Conservation (phyloP, 2,329 filamentous ascomycete genomes). For the Cordyceps farinosa region DNA sequence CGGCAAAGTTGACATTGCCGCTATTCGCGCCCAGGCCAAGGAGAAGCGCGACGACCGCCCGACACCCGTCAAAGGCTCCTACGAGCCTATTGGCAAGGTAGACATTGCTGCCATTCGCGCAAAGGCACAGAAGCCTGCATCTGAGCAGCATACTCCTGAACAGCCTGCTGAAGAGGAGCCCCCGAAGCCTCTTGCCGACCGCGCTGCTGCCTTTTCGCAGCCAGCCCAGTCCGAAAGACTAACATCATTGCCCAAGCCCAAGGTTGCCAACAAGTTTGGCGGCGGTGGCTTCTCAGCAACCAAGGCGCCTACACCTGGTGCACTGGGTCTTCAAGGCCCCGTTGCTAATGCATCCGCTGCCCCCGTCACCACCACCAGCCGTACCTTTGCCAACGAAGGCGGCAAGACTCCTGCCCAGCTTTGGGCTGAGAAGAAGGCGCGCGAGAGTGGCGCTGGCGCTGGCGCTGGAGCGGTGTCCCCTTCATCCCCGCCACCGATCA, state of each 20-base stretch:
- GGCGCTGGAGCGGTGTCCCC: constrained; percentile 40
- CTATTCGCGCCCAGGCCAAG: constrained; percentile 73
- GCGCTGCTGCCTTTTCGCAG: constrained; percentile 67
- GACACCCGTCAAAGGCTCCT: constrained; percentile 81
- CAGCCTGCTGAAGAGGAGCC: constrained; percentile 30
- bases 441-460: constrained; percentile 57
- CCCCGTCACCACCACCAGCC: constrained; percentile 75
- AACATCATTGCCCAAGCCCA: constrained; percentile 87
- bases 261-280: constrained; percentile 86
- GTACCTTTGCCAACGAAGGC: constrained; percentile 89
- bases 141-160: constrained; percentile 33
- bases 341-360: constrained; percentile 50
- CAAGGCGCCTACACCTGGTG: constrained; percentile 77
- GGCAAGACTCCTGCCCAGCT: constrained; percentile 96
- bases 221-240: constrained; percentile 67
- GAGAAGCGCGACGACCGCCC: constrained; percentile 74
- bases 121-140: constrained; percentile 64
- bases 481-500: constrained; percentile 50
- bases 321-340: constrained; percentile 60
- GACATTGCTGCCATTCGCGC: constrained; percentile 93
- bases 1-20: constrained; percentile 96
- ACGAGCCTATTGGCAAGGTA: constrained; percentile 93
- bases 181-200: constrained; percentile 67
- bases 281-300: constrained; percentile 76
- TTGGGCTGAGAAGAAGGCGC: constrained; percentile 96